A percentile compares a stretch with the other conserved stretches of the same genome.
Evolutionary conservation across 2,329 filamentous ascomycete genomes (phyloP).

Genomic region (Tetracladium maxilliforme): DNA sequence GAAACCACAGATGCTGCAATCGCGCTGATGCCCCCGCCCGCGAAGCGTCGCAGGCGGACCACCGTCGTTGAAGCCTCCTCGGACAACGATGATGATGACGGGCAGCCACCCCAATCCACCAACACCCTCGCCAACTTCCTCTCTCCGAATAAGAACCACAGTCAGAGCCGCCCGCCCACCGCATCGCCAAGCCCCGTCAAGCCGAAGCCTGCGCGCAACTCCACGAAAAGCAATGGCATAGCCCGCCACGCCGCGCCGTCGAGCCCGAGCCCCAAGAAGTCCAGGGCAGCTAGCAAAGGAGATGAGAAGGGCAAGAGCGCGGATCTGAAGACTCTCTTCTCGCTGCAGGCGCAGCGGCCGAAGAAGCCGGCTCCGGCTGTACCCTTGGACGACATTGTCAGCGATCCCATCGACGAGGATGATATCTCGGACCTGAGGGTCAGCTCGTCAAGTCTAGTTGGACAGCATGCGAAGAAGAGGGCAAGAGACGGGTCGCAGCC

Average conservation of each 20-base stretch:
- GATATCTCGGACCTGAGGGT: conserved; percentile 35
- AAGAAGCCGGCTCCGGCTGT: conserved; percentile 17
- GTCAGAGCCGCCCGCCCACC: conserved; percentile 8
- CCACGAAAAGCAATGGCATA: conserved; percentile 10
- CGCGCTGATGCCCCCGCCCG: conserved; percentile 17
- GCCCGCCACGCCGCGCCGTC: background rate
- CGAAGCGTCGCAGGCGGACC: conserved; percentile 36
- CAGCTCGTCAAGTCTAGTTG: conserved; percentile 36
- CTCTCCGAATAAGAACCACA: too few species aligned
- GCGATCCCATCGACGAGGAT: conserved; percentile 39
- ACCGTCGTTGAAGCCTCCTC: conserved; percentile 29
- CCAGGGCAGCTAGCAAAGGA: conserved; percentile 19
- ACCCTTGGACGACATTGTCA: conserved; percentile 31
- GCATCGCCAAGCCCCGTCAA: conserved; percentile 6
- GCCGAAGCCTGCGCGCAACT: conserved; percentile 11
- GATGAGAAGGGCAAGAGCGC: conserved; percentile 37
- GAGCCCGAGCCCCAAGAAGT: conserved; percentile 30
- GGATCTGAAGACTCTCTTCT: conserved; percentile 44
- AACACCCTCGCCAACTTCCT: conserved; percentile 38
- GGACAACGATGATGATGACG: conserved; percentile 34
- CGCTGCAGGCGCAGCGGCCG: conserved; percentile 36
- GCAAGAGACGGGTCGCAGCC: conserved; percentile 21
- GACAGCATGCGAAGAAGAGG: conserved; percentile 39
- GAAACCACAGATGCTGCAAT: too few species aligned
- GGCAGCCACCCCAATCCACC: too few species aligned